Percentiles rank a stretch among this genome's conserved stretches.
These are phyloP conservation scores for Trichoderma sp. DNA, from an alignment of 2,329 filamentous ascomycete genomes.

Conservation along the genomic window DNA sequence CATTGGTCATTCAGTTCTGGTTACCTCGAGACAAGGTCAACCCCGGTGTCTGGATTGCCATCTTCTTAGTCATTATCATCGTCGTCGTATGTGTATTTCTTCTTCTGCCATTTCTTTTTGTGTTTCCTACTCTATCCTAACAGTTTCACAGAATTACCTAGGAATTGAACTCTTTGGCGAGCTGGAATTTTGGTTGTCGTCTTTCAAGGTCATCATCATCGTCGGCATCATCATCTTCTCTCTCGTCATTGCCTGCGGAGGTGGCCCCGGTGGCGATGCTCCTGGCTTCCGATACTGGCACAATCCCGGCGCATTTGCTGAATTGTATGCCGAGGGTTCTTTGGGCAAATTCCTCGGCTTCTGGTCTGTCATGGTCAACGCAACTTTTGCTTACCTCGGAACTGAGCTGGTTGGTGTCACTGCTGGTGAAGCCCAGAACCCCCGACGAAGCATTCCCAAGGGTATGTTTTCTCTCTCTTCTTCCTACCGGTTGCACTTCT, in stretches of 20 bases:
- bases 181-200: constrained; percentile 63
- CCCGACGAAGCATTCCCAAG: constrained; percentile 72
- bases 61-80: constrained; percentile 65
- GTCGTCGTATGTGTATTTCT: constrained; percentile 44
- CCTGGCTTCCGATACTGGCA: constrained; percentile 69
- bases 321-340: constrained; percentile 33
- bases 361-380: constrained; percentile 73
- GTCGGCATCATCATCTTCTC: constrained; percentile 66
- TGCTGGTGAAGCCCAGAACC: constrained; percentile 78
- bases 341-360: constrained; percentile 60
- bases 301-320: constrained; percentile 53
- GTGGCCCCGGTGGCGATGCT: constrained; percentile 62
- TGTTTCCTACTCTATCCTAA: neutral
- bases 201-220: constrained; percentile 69
- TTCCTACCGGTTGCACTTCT: neutral
- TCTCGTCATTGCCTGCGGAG: constrained; percentile 64
- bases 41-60: constrained; percentile 76
- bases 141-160: constrained; percentile 52
- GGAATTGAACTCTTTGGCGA: constrained; percentile 69
- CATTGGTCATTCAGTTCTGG: constrained; percentile 80
- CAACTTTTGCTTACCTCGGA: constrained; percentile 77
- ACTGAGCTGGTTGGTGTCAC: constrained; percentile 78
- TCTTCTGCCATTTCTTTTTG: neutral
- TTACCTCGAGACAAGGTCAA: constrained; percentile 65
- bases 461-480: neutral